Conservation (phyloP, 2,329 filamentous ascomycete genomes). For the Phyllosticta capitalensis region DNA sequence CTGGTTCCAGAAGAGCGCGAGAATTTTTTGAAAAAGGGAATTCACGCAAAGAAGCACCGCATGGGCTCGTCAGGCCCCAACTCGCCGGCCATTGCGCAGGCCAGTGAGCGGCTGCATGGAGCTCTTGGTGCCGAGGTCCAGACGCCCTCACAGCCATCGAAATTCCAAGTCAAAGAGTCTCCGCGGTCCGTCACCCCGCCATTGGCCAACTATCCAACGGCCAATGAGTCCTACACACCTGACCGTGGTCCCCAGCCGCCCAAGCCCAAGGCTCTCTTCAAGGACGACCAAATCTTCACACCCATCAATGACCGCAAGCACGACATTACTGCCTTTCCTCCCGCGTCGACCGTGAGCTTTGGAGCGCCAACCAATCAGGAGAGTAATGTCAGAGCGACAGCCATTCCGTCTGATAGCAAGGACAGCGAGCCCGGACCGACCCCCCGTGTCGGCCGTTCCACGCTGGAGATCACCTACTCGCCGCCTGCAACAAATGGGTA, state of each 20-base stretch:
- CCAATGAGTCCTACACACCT: conserved; percentile 45
- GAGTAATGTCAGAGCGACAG: conserved; percentile 1
- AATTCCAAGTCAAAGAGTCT: conserved; percentile 28
- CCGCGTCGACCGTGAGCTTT: conserved; percentile 3
- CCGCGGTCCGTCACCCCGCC: conserved; percentile 40
- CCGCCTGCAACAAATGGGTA: conserved; percentile 7
- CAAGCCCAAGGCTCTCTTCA: conserved; percentile 11
- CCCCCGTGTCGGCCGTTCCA: background rate
- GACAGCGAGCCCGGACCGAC: conserved; percentile 5
- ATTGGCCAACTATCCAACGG: conserved; percentile 37
- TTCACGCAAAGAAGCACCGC: conserved; percentile 34
- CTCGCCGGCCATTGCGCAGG: conserved; percentile 48
- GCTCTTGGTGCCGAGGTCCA: conserved; percentile 12
- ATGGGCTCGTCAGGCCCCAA: conserved; percentile 56
- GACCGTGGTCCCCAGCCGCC: conserved; percentile 40
- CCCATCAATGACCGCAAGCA: conserved; percentile 21
- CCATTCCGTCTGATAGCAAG: conserved; percentile 1
- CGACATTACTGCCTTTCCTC: conserved; percentile 16
- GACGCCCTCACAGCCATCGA: conserved; percentile 10
- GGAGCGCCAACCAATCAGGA: conserved; percentile 3
- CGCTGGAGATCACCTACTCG: conserved; percentile 7
- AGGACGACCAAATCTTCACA: conserved; percentile 7
- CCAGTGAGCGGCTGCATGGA: conserved; percentile 38
- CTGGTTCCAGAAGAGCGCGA: conserved; percentile 76
- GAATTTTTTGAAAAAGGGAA: conserved; percentile 69